Evolutionary conservation across 1,284 basidiomycete species (phyloP).

Genomic region (Trichosporon asahii): DNA sequence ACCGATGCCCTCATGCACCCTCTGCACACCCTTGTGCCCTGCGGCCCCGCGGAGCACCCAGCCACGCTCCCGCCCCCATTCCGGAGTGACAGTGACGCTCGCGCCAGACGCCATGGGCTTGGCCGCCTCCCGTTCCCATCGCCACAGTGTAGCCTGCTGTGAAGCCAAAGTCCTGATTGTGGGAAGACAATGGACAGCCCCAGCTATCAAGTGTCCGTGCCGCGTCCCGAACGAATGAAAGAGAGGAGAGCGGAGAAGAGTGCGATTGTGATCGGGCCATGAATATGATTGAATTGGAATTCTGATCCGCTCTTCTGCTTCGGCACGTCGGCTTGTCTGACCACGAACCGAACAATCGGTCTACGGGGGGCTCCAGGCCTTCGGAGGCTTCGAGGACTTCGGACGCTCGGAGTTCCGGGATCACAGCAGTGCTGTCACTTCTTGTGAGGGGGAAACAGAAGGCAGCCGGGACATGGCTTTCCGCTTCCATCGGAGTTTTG

Average conservation of each 20-base stretch:
- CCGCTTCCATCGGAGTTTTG: neutral
- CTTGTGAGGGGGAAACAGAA: neutral
- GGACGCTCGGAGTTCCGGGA: neutral
- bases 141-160: neutral
- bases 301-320: neutral
- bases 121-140: neutral
- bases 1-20: neutral
- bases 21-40: neutral
- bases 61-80: neutral
- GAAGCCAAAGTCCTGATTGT: neutral
- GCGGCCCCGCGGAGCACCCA: neutral
- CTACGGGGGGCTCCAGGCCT: neutral
- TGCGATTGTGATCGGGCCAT: neutral
- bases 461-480: no score
- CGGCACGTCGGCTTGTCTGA: neutral
- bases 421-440: neutral
- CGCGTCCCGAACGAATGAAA: neutral
- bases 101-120: neutral
- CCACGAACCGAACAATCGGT: neutral
- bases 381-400: neutral
- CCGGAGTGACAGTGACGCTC: neutral
- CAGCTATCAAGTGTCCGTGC: neutral
- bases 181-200: no score
- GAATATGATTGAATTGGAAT: neutral
- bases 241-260: neutral